Percentiles rank a stretch among this genome's conserved stretches.
These are phyloP conservation scores for Mycoemilia scoparia DNA, from an alignment of 192 early-diverging fungal genomes.

Conservation along the genomic window DNA sequence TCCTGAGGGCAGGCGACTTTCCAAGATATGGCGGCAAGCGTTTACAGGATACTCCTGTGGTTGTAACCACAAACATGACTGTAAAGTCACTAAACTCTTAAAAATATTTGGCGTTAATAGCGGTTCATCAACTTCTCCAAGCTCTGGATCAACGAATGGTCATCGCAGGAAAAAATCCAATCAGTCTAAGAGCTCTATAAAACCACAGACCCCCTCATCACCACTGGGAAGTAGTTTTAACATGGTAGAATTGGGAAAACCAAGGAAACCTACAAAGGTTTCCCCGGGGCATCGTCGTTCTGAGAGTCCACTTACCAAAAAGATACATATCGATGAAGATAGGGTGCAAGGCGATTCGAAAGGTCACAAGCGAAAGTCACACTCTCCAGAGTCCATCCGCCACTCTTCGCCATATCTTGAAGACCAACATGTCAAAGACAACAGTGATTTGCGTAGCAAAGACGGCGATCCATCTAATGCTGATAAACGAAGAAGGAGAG, in stretches of 20 bases:
- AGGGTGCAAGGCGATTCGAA: conserved; percentile 1
- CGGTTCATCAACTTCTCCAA: conserved; percentile 4
- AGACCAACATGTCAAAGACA: conserved; percentile 1
- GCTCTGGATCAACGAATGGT: conserved; percentile 3
- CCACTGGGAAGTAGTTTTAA: no score
- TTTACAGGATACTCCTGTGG: conserved; percentile 23
- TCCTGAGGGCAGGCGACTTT: conserved; percentile 26
- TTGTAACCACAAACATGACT: conserved; percentile 9
- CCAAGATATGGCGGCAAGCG: conserved; percentile 30
- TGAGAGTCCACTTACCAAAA: conserved; percentile 7
- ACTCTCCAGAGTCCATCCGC: not conserved
- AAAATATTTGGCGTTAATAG: conserved; percentile 23
- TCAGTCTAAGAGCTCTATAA: not conserved
- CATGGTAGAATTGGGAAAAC: no score
- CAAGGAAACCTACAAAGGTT: no score
- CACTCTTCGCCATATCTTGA: conserved; percentile 1
- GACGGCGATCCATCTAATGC: not conserved
- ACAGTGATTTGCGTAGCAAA: not conserved
- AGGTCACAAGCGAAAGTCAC: not conserved
- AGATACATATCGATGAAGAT: conserved; percentile 1
- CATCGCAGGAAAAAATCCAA: conserved; percentile 12
- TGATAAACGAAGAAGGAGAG: no score
- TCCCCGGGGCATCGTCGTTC: no score
- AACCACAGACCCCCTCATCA: not conserved
- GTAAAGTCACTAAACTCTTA: conserved; percentile 19